phyloP scores from a whole-genome alignment of 148 eudicot species.

The Vaccinium myrtillus region DNA sequence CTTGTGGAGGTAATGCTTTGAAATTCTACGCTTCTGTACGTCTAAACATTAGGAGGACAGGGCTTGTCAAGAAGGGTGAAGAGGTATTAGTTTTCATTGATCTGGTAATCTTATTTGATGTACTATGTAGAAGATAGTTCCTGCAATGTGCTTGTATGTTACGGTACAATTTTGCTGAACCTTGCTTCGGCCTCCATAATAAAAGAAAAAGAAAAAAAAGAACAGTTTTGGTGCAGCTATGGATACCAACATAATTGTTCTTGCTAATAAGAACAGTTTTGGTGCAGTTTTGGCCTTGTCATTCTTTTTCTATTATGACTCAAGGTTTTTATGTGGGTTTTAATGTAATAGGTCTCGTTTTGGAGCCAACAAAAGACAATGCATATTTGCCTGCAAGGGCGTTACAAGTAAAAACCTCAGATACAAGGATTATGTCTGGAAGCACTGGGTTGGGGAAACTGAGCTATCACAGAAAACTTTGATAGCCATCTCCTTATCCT shows the following conservation, averaged over 20 bases:
- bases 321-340: neutral
- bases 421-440: neutral
- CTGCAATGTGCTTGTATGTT: neutral
- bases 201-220: no score
- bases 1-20: slow-evolving; percentile 99
- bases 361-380: neutral
- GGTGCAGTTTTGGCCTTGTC: neutral
- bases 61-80: slow-evolving; percentile 84
- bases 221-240: neutral
- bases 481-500: neutral
- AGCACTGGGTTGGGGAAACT: neutral
- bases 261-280: neutral
- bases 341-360: neutral
- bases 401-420: neutral
- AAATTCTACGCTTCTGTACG: slow-evolving; percentile 97
- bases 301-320: neutral
- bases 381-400: neutral
- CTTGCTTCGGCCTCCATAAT: no score
- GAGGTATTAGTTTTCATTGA: slow-evolving; percentile 55
- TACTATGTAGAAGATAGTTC: neutral
- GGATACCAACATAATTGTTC: neutral
- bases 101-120: slow-evolving; percentile 9
- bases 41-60: slow-evolving; percentile 72
- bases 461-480: neutral
- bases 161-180: neutral